Evolutionary conservation across 352 stramenopile genomes (phyloP).

Genomic region (Pythium aquatile): DNA sequence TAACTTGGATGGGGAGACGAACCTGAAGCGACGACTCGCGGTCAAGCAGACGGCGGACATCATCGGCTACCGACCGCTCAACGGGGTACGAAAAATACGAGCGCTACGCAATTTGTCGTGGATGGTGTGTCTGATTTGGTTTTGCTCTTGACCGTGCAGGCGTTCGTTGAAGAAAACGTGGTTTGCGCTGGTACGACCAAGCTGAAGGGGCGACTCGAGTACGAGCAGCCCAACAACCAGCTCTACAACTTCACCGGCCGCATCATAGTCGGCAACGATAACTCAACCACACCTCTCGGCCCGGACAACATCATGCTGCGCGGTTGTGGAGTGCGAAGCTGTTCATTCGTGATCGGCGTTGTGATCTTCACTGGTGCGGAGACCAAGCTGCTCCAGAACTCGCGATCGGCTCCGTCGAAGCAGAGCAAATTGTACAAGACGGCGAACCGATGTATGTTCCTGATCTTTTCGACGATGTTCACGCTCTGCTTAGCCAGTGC

Average conservation of each 20-base stretch:
- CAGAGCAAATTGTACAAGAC: conserved; percentile 72
- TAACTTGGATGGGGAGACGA: conserved; percentile 94
- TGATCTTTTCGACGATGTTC: conserved; percentile 61
- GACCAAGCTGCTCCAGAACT: conserved; percentile 87
- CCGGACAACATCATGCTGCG: conserved; percentile 84
- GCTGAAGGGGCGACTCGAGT: conserved; percentile 50
- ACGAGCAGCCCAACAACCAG: conserved; percentile 78
- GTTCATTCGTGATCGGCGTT: conserved; percentile 61
- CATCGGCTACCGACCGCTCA: conserved; percentile 29
- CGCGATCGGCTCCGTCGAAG: conserved; percentile 61
- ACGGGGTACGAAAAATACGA: conserved; percentile 4
- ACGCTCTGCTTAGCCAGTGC: conserved; percentile 52
- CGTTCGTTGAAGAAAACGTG: conserved; percentile 29
- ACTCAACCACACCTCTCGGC: conserved; percentile 38
- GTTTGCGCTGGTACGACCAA: conserved; percentile 32
- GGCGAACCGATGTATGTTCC: conserved; percentile 72
- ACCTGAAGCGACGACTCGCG: conserved; percentile 84
- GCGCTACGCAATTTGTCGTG: conserved; percentile 28
- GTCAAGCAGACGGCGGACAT: conserved; percentile 40
- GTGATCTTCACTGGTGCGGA: conserved; percentile 90
- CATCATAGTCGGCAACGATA: conserved; percentile 39
- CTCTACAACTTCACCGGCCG: conserved; percentile 71
- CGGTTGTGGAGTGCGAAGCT: conserved; percentile 64
- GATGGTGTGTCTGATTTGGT: conserved; percentile 18
- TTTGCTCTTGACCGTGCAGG: conserved; percentile 10